Evolutionary conservation across 164 flowering plant species (phyloP).

Genomic region (Amborella trichopoda): DNA sequence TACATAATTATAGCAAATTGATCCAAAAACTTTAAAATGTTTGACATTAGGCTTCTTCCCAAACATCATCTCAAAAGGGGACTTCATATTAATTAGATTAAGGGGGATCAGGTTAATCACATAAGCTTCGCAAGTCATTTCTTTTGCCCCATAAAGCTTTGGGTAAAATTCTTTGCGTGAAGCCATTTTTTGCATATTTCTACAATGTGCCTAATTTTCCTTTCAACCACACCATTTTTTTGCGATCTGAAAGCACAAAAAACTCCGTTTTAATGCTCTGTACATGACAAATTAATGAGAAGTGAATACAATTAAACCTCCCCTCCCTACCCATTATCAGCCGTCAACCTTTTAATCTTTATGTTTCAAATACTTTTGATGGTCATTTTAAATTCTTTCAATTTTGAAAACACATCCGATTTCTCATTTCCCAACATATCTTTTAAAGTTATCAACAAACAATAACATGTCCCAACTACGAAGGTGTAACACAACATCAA

Average conservation of each 20-base stretch:
- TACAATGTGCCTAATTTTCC: conserved; percentile 1
- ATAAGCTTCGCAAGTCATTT: not conserved
- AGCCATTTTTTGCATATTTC: not conserved
- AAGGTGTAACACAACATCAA: not conserved
- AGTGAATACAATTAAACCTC: not conserved
- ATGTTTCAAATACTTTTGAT: not conserved
- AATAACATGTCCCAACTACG: not conserved
- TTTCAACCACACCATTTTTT: not conserved
- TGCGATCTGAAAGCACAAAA: not conserved
- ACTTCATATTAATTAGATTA: too few relatives aligned
- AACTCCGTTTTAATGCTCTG: not conserved
- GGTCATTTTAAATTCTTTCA: not conserved
- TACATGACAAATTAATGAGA: not conserved
- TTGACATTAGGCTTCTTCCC: too few relatives aligned
- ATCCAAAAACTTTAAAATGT: not conserved
- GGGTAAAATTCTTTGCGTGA: not conserved
- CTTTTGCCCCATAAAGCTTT: too few relatives aligned
- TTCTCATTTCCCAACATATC: too few relatives aligned
- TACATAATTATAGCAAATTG: not conserved
- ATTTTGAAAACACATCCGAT: too few relatives aligned
- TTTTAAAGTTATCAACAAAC: not conserved
- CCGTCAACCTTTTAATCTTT: not conserved
- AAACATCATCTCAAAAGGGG: not conserved
- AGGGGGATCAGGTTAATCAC: too few relatives aligned
- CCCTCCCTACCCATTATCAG: too few relatives aligned